Percentiles rank a stretch among this genome's conserved stretches.
Conservation (phyloP, 2,329 filamentous ascomycete species). For the Coniochaeta prunicola region DNA sequence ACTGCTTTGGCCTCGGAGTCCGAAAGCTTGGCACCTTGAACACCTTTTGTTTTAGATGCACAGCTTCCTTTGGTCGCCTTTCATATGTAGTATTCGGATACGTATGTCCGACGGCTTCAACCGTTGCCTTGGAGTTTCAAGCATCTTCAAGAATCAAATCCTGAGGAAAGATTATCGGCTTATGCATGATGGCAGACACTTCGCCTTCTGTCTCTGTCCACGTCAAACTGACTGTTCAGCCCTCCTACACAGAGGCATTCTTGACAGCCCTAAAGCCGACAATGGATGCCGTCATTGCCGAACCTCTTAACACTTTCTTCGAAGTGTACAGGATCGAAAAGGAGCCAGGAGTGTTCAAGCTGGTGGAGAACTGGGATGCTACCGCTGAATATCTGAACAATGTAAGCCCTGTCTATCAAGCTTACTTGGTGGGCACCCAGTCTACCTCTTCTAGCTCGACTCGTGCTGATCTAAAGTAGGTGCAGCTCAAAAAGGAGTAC, state of each 20-base stretch:
- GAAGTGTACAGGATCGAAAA: background rate
- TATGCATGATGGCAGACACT: background rate
- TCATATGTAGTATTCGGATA: no score
- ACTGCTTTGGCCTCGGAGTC: no score
- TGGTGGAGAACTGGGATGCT: background rate
- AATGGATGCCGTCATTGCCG: background rate
- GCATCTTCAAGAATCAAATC: no score
- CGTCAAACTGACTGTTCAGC: background rate
- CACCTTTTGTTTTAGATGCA: no score
- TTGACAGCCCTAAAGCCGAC: background rate
- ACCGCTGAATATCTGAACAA: background rate
- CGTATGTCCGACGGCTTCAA: no score
- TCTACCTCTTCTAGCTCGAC: background rate
- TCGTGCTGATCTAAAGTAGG: background rate
- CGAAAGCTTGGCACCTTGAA: no score
- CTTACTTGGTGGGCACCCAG: no score
- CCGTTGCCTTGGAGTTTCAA: no score
- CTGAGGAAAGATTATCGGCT: background rate
- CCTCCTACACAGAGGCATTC: background rate
- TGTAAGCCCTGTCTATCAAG: background rate
- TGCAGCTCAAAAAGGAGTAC: background rate
- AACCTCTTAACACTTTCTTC: background rate
- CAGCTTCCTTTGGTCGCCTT: no score
- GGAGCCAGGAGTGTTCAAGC: background rate
- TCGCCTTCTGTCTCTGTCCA: background rate